These are phyloP conservation scores for Lathyrus oleraceus DNA, from an alignment of 306 rosid genomes.

Conservation along the genomic window DNA sequence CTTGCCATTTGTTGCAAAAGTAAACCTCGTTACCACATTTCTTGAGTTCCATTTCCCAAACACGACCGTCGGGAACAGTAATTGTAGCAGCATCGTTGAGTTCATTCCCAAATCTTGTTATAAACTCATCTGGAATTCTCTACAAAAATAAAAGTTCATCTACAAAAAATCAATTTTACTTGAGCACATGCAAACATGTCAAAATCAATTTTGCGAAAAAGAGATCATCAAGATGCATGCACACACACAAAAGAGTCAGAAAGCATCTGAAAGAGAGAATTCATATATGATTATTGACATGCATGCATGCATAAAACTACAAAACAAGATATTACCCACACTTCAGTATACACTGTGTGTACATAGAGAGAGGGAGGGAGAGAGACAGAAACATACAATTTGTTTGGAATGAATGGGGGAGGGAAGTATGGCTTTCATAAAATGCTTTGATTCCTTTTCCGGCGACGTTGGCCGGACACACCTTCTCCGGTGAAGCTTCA, in stretches of 20 bases:
- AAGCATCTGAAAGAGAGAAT: too few species aligned
- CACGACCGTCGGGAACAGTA: slow-evolving; percentile 17
- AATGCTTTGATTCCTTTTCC: neutral
- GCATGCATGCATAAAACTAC: too few species aligned
- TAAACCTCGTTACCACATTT: neutral
- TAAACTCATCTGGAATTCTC: slow-evolving; percentile 39
- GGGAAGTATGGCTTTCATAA: slow-evolving; percentile 28
- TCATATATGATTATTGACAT: too few species aligned
- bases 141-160: too few species aligned
- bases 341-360: too few species aligned
- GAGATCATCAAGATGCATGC: too few species aligned
- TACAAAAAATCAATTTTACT: too few species aligned
- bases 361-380: too few species aligned
- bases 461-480: neutral
- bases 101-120: slow-evolving; percentile 32
- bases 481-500: neutral
- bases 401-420: slow-evolving; percentile 7
- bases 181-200: too few species aligned
- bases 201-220: too few species aligned
- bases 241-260: too few species aligned
- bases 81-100: slow-evolving; percentile 19
- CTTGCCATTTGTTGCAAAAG: slow-evolving; percentile 23
- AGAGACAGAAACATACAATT: neutral
- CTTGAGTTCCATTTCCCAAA: slow-evolving; percentile 31
- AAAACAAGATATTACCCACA: too few species aligned